Evolutionary conservation across 768 basidiomycete species (phyloP).

Genomic region (Podaxis rugospora): DNA sequence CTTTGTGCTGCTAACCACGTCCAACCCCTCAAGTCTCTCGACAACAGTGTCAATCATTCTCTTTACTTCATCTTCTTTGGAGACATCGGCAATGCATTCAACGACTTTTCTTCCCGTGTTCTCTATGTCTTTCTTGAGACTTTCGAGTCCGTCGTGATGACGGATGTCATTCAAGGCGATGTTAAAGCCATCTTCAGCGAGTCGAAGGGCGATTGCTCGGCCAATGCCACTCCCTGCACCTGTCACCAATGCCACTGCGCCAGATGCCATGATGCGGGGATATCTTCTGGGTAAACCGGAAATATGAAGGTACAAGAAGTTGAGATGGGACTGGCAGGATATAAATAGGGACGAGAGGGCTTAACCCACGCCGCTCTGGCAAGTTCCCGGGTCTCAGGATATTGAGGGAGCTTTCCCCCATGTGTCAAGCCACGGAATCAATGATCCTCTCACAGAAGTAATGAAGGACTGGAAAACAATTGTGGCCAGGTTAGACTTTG

Average conservation of each 20-base stretch:
- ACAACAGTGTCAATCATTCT: conserved; percentile 29
- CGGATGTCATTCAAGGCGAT: conserved; percentile 42
- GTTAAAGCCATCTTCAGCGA: conserved; percentile 43
- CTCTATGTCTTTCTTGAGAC: conserved; percentile 23
- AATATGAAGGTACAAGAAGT: background rate
- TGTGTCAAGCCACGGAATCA: too few species aligned
- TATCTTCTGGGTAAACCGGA: background rate
- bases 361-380: background rate
- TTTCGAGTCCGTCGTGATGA: conserved; percentile 22
- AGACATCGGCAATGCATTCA: conserved; percentile 32
- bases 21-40: conserved; percentile 36
- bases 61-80: conserved; percentile 36
- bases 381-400: background rate
- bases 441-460: too few species aligned
- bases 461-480: too few species aligned
- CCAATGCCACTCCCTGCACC: conserved; percentile 44
- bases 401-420: background rate
- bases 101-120: conserved; percentile 20
- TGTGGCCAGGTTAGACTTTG: too few species aligned
- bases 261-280: background rate
- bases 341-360: background rate
- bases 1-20: conserved; percentile 34
- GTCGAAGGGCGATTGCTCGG: conserved; percentile 38
- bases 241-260: conserved; percentile 26
- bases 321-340: background rate